phyloP scores from a whole-genome alignment of 257 asterid genomes.

The Ajuga chamaepitys region DNA sequence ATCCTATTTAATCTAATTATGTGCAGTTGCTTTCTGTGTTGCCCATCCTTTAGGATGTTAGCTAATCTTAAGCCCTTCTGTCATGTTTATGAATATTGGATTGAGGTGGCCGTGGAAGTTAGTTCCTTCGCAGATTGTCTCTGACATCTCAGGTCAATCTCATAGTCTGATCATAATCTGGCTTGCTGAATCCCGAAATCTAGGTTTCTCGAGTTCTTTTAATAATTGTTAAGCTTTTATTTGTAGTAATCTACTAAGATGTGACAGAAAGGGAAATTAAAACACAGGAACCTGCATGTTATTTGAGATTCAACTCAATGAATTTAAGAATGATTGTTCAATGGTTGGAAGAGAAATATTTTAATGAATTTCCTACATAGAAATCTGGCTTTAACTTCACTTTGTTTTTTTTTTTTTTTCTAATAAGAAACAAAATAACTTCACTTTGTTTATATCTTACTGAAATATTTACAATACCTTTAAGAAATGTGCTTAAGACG shows the following conservation, averaged over 20 bases:
- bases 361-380: background rate
- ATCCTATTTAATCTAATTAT: background rate
- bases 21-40: conserved; percentile 11
- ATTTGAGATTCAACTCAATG: background rate
- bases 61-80: background rate
- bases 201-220: background rate
- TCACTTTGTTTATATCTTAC: background rate
- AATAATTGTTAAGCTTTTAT: background rate
- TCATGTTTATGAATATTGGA: background rate
- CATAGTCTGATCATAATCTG: background rate
- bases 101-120: conserved; percentile 7
- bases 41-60: background rate
- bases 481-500: too few relatives aligned
- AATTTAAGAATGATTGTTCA: background rate
- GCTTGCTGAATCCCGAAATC: background rate
- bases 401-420: too few relatives aligned
- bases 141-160: background rate
- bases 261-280: background rate
- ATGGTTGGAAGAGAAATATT: background rate
- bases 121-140: background rate
- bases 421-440: too few relatives aligned
- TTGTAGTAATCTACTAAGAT: background rate
- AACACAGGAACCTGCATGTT: background rate
- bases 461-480: background rate
- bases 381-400: background rate